phyloP scores from a whole-genome alignment of 2,329 filamentous ascomycete species.

The Aspergillus pseudonomiae region DNA sequence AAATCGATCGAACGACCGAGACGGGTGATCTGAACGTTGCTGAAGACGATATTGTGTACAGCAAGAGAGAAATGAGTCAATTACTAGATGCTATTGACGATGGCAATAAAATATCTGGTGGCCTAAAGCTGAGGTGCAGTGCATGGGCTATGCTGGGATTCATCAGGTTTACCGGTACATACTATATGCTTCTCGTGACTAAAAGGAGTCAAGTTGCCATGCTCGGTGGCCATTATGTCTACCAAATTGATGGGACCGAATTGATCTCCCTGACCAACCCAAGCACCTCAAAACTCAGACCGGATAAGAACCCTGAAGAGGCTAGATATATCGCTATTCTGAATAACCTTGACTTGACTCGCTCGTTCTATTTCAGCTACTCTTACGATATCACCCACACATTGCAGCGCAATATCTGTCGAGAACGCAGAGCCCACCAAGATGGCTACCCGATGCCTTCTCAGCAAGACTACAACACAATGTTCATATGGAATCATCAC shows the following conservation, averaged over 20 bases:
- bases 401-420: slow-evolving; percentile 86
- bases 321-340: slow-evolving; percentile 85
- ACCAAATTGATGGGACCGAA: slow-evolving; percentile 92
- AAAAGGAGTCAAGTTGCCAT: slow-evolving; percentile 96
- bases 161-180: slow-evolving; percentile 91
- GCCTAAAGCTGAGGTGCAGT: slow-evolving; percentile 84
- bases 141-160: slow-evolving; percentile 95
- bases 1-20: slow-evolving; percentile 88
- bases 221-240: slow-evolving; percentile 93
- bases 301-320: slow-evolving; percentile 87
- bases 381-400: slow-evolving; percentile 95
- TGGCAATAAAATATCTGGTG: slow-evolving; percentile 87
- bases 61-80: slow-evolving; percentile 86
- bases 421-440: slow-evolving; percentile 72
- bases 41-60: slow-evolving; percentile 95
- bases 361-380: slow-evolving; percentile 97
- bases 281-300: slow-evolving; percentile 66
- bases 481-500: slow-evolving; percentile 98
- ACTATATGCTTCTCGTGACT: slow-evolving; percentile 96
- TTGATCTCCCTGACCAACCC: slow-evolving; percentile 82
- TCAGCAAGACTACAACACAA: slow-evolving; percentile 83
- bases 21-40: slow-evolving; percentile 77
- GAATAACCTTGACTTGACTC: slow-evolving; percentile 84
- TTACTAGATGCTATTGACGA: slow-evolving; percentile 94
- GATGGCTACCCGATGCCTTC: slow-evolving; percentile 64